Evolutionary conservation across 306 rosid species (phyloP).

Genomic region (Mimosa bimucronata): DNA sequence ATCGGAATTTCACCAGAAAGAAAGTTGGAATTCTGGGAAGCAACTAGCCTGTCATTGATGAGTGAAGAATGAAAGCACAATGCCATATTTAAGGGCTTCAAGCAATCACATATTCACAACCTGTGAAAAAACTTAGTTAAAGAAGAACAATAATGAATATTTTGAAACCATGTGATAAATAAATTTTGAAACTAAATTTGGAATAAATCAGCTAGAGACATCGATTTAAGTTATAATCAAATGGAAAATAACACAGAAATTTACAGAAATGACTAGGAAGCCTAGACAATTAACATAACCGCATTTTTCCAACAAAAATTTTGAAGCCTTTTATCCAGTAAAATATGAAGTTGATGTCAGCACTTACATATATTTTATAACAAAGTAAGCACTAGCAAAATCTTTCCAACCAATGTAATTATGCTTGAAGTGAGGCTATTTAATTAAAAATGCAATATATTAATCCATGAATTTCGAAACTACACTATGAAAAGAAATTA

Average conservation of each 20-base stretch:
- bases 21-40: slow-evolving; percentile 49
- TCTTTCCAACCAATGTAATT: neutral
- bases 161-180: neutral
- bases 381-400: neutral
- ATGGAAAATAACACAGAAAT: neutral
- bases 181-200: too few relatives aligned
- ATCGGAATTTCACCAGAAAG: slow-evolving; percentile 39
- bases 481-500: neutral
- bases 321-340: neutral
- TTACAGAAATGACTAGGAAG: neutral
- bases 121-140: slow-evolving; percentile 34
- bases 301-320: neutral
- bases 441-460: neutral
- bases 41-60: slow-evolving; percentile 39
- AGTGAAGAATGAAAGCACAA: slow-evolving; percentile 48
- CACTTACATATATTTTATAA: neutral
- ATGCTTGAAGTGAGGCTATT: slow-evolving; percentile 3
- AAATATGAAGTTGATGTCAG: neutral
- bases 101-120: slow-evolving; percentile 22
- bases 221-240: too few relatives aligned
- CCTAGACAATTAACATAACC: neutral
- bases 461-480: neutral
- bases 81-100: slow-evolving; percentile 43
- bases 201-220: too few relatives aligned
- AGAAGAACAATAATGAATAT: neutral